Evolutionary conservation across 257 asterid species (phyloP).

Genomic region (Capsicum baccatum): DNA sequence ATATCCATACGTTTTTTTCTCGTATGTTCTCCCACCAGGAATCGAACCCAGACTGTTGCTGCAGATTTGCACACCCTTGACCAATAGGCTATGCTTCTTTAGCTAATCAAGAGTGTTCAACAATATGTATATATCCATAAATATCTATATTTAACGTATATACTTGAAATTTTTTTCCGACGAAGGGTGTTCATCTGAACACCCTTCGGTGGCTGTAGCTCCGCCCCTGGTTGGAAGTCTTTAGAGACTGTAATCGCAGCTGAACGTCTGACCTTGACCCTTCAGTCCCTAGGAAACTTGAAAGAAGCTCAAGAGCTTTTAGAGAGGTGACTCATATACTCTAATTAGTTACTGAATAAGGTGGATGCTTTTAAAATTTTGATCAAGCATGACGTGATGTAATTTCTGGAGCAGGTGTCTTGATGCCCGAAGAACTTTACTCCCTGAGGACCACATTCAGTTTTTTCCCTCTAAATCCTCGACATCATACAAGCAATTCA

Average conservation of each 20-base stretch:
- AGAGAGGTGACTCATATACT: constrained; percentile 56
- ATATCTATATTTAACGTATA: no score
- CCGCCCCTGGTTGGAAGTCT: constrained; percentile 65
- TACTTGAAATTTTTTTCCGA: no score
- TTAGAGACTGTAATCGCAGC: constrained; percentile 80
- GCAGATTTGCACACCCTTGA: no score
- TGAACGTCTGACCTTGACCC: constrained; percentile 81
- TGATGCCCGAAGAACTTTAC: constrained; percentile 64
- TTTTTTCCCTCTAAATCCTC: constrained; percentile 40
- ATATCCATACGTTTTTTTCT: not conserved
- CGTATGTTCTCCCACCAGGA: not conserved
- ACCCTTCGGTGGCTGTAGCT: no score
- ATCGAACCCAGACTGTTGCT: no score
- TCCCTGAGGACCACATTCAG: constrained; percentile 81
- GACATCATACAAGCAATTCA: constrained; percentile 5
- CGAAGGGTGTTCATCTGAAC: no score
- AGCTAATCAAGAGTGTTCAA: no score
- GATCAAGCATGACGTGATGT: constrained; percentile 35
- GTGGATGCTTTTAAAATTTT: constrained; percentile 33
- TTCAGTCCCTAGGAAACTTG: constrained; percentile 65
- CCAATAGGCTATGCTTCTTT: no score
- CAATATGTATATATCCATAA: no score
- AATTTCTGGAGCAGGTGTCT: constrained; percentile 70
- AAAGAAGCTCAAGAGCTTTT: constrained; percentile 82
- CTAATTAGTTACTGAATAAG: constrained; percentile 33